Percentiles rank a stretch among this genome's conserved stretches.
phyloP scores from a whole-genome alignment of 139 green algal genomes.

The Closterium sp. region DNA sequence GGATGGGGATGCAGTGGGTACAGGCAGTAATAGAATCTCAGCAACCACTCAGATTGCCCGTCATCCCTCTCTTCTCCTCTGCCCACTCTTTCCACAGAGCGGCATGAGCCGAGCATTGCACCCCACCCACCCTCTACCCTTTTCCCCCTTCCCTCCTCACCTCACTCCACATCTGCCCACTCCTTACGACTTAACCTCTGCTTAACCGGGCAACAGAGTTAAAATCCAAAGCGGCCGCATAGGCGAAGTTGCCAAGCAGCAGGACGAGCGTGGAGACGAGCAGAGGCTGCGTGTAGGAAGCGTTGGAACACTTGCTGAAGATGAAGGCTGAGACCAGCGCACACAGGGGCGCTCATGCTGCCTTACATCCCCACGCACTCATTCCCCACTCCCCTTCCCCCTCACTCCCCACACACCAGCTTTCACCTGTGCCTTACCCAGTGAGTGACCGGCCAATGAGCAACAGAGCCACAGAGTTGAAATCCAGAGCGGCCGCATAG shows the following conservation, averaged over 20 bases:
- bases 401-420: too few species aligned
- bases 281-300: constrained; percentile 29
- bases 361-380: too few species aligned
- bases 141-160: neutral
- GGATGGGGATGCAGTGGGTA: too few species aligned
- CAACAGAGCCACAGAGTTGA: constrained; percentile 36
- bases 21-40: too few species aligned
- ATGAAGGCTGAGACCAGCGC: constrained; percentile 43
- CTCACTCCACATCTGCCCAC: too few species aligned
- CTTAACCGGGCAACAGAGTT: constrained; percentile 37
- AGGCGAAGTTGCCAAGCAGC: constrained; percentile 41
- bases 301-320: constrained; percentile 55
- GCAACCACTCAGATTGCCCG: too few species aligned
- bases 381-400: neutral
- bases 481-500: constrained; percentile 47
- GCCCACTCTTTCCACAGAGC: too few species aligned
- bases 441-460: constrained; percentile 33
- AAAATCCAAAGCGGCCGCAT: constrained; percentile 40
- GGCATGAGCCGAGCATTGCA: too few species aligned
- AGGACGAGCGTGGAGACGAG: constrained; percentile 36
- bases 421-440: neutral
- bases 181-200: constrained; percentile 8
- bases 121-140: too few species aligned
- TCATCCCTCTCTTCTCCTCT: too few species aligned
- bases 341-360: constrained; percentile 14